phyloP scores from a whole-genome alignment of 1,284 basidiomycete species.

The Boletus mariae region DNA sequence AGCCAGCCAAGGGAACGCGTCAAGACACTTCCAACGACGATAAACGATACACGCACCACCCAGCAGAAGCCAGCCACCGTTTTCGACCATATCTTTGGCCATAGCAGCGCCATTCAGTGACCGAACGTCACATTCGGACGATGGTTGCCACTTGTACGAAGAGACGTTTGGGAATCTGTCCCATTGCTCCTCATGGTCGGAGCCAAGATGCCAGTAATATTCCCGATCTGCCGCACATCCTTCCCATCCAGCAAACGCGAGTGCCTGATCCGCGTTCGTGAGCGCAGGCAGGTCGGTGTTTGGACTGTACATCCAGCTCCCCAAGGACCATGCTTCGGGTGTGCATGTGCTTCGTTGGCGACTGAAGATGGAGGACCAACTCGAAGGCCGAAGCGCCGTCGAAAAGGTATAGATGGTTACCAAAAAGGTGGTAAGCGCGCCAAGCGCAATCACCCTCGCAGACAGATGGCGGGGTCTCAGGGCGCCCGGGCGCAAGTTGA shows the following conservation, averaged over 20 bases:
- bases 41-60: conserved; percentile 43
- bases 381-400: conserved; percentile 12
- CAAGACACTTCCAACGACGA: not conserved
- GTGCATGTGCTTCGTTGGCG: conserved; percentile 36
- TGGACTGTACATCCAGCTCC: conserved; percentile 41
- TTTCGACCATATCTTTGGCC: conserved; percentile 54
- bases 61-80: conserved; percentile 64
- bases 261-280: conserved; percentile 39
- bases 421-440: conserved; percentile 20
- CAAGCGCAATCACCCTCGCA: conserved; percentile 21
- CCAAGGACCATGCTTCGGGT: conserved; percentile 41
- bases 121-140: conserved; percentile 39
- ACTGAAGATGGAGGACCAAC: conserved; percentile 27
- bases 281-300: conserved; percentile 36
- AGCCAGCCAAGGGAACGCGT: not conserved
- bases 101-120: conserved; percentile 41
- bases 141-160: conserved; percentile 52
- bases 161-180: conserved; percentile 50
- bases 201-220: conserved; percentile 57
- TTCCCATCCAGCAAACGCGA: conserved; percentile 50
- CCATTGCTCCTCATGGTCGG: conserved; percentile 45
- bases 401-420: conserved; percentile 27
- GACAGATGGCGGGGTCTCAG: conserved; percentile 23
- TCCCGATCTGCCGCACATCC: conserved; percentile 62
- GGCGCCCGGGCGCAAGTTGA: not conserved